These are phyloP conservation scores for Tricholoma bakamatsutake DNA, from an alignment of 768 basidiomycete species.

Conservation along the genomic window DNA sequence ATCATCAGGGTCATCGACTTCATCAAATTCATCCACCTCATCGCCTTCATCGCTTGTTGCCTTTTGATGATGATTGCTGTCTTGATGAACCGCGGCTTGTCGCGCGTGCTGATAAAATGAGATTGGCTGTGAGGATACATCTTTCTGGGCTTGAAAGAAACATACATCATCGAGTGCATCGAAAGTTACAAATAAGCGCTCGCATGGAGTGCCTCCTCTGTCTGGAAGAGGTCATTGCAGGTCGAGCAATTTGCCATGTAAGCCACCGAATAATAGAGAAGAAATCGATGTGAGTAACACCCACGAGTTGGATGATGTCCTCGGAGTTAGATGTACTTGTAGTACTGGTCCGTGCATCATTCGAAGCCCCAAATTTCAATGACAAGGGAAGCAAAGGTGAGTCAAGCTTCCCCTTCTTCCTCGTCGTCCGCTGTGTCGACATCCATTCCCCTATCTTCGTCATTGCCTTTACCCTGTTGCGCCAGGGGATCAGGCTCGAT, in stretches of 20 bases:
- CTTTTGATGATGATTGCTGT: not conserved
- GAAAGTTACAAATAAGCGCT: not conserved
- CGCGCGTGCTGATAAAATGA: not conserved
- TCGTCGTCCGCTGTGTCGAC: too few relatives aligned
- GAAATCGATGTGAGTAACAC: not conserved
- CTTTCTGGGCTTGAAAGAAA: not conserved
- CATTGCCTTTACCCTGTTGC: too few relatives aligned
- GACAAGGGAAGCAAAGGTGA: too few relatives aligned
- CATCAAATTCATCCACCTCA: too few relatives aligned
- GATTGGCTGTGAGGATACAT: not conserved
- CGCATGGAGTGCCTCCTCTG: not conserved
- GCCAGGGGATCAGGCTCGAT: too few relatives aligned
- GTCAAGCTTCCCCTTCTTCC: too few relatives aligned
- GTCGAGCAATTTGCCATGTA: not conserved
- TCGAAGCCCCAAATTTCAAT: too few relatives aligned
- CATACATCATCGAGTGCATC: not conserved
- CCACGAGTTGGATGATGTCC: too few relatives aligned
- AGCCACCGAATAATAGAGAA: not conserved
- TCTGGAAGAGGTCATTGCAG: not conserved
- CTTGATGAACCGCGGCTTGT: not conserved
- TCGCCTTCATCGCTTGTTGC: not conserved
- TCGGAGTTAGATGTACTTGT: too few relatives aligned
- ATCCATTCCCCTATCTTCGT: too few relatives aligned
- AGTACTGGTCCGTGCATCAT: too few relatives aligned
- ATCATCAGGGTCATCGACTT: too few relatives aligned